Evolutionary conservation across 2,329 filamentous ascomycete genomes (phyloP).

Genomic region (Paramyrothecium sp.): DNA sequence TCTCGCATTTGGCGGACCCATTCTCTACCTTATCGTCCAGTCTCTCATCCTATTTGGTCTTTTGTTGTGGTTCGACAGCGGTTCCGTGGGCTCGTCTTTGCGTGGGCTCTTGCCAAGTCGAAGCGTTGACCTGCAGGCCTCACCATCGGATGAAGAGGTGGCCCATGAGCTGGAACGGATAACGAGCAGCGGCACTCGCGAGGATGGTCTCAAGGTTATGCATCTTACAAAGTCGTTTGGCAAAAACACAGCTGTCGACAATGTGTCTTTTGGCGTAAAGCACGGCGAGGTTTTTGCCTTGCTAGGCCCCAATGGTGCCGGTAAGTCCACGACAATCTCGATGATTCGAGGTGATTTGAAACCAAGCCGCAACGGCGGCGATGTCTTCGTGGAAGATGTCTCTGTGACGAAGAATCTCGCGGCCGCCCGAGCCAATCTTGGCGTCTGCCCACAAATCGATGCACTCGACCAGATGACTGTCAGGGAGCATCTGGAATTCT

Average conservation of each 20-base stretch:
- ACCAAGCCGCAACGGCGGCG: constrained; percentile 68
- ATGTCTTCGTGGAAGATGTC: constrained; percentile 76
- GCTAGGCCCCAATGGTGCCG: constrained; percentile 75
- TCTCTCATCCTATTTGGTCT: constrained; percentile 63
- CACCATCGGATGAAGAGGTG: constrained; percentile 41
- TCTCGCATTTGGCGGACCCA: constrained; percentile 71
- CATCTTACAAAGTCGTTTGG: constrained; percentile 69
- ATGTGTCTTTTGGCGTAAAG: constrained; percentile 68
- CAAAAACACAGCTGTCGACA: constrained; percentile 63
- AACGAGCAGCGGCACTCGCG: constrained; percentile 14
- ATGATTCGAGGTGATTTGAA: constrained; percentile 83
- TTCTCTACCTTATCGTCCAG: constrained; percentile 75
- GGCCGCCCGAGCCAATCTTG: constrained; percentile 71
- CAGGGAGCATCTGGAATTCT: constrained; percentile 81
- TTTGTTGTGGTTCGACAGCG: constrained; percentile 75
- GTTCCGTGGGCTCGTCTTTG: constrained; percentile 52
- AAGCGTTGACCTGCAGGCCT: constrained; percentile 25
- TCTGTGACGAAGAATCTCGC: constrained; percentile 73
- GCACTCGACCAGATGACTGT: constrained; percentile 92
- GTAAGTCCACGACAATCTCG: constrained; percentile 84
- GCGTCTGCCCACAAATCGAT: constrained; percentile 88
- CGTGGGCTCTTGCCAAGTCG: constrained; percentile 34
- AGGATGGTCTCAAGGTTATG: constrained; percentile 56
- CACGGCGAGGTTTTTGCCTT: constrained; percentile 71
- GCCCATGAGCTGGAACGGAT: constrained; percentile 23